Base-by-base conservation (phyloP, 2,329 filamentous ascomycete species). In the Blumeria graminis region DNA sequence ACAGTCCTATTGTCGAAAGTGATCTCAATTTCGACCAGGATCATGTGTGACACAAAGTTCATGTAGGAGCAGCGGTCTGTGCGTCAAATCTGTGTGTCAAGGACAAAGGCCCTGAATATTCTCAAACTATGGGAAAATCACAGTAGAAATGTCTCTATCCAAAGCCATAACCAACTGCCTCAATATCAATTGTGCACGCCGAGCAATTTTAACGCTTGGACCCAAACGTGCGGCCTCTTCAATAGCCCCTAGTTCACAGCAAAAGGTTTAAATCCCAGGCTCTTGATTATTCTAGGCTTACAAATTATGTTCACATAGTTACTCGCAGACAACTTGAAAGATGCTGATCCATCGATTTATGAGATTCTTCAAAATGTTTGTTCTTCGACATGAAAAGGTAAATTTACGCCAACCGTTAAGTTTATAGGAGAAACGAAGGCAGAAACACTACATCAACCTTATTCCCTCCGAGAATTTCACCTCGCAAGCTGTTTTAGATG, bases 401-500 rank as follows among this genome's bases (percentile, higher is more conserved):
- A 16, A 56, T 51, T 32, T 22, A 28, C 11, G 28, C 16, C 34
- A 14, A 32, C 10, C 52, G 16, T 92, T 85, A 84, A 86, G 76
- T 81, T 85, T 66, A 2, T 52, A 52, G 50, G 90, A 96, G 74
- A 84, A 95, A 68, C 81, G 94, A 78, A 87, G 92, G 69, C 92
- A 98, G 76, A 83, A 87, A 71, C 89, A 98, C 77, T 96, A 89
- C 65, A 94, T 98, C 72, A 86, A 96, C 68, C 82, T 98, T 69
- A 98, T 98, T 67, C 90, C 92, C 68, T 96, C 92, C 57, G 92
- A 98, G 76, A 98, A 98, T 77, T 89, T 98, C 73, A 98, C 92
- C 58, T 98, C 92, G 61, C 88, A 89, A 65, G 89, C 92, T 66
- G 92, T 98, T 67, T 94, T 94, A 74, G 89, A 98, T 74, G 92